These are phyloP conservation scores for Cutaneotrichosporon arboriforme DNA, from an alignment of 1,284 basidiomycete genomes.

Conservation along the genomic window DNA sequence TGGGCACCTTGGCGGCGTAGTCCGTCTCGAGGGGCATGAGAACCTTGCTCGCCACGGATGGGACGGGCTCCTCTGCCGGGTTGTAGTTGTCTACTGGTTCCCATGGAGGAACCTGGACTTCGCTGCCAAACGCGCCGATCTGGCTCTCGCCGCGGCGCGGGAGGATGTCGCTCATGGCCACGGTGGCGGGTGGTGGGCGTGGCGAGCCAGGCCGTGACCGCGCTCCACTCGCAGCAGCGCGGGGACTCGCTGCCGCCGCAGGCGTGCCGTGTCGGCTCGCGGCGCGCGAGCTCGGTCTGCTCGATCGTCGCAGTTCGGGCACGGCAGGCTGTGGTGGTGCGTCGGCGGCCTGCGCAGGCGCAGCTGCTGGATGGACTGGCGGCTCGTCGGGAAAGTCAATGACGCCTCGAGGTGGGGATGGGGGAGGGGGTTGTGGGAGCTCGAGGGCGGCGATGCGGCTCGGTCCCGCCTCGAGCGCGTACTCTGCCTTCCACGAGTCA, in stretches of 20 bases:
- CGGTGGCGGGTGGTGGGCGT: constrained; percentile 6
- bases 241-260: constrained; percentile 3
- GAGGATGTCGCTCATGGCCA: constrained; percentile 8
- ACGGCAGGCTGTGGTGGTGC: not conserved
- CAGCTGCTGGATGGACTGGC: not conserved
- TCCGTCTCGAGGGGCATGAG: constrained; percentile 38
- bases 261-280: constrained; percentile 11
- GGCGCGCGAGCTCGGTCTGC: constrained; percentile 3
- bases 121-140: constrained; percentile 8
- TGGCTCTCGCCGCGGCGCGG: constrained; percentile 8
- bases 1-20: constrained; percentile 28
- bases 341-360: not conserved
- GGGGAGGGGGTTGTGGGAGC: constrained; percentile 30
- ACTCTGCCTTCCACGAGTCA: constrained; percentile 30
- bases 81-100: constrained; percentile 36
- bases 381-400: constrained; percentile 39
- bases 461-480: constrained; percentile 31
- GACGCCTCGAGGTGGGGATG: constrained; percentile 28
- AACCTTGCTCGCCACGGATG: constrained; percentile 18
- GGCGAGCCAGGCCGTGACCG: constrained; percentile 7
- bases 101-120: constrained; percentile 30
- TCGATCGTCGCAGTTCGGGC: not conserved
- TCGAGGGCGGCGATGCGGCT: constrained; percentile 22
- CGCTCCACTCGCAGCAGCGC: not conserved
- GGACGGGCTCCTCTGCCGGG: constrained; percentile 20